Evolutionary conservation across 257 asterid genomes (phyloP).

Genomic region (Eustoma russellianum): DNA sequence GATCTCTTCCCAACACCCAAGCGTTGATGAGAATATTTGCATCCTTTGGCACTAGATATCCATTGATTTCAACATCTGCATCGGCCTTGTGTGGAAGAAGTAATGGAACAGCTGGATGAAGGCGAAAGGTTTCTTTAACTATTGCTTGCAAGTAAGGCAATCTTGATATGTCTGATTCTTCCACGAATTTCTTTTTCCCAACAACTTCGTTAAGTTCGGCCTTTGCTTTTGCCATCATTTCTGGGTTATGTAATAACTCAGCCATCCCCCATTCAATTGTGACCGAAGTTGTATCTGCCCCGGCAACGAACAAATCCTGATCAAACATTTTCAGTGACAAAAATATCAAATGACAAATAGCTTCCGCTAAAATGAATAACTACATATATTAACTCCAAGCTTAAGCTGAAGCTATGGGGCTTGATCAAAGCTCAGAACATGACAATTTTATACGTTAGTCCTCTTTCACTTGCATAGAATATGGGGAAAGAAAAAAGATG

Average conservation of each 20-base stretch:
- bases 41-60: conserved; percentile 16
- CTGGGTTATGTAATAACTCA: background rate
- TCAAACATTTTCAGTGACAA: too few species aligned
- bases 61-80: conserved; percentile 6
- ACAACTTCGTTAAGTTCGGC: background rate
- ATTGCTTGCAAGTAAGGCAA: conserved; percentile 20
- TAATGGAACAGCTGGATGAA: background rate
- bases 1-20: conserved; percentile 29
- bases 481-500: too few species aligned
- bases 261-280: conserved; percentile 5
- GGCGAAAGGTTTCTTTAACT: conserved; percentile 19
- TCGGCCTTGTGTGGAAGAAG: conserved; percentile 21
- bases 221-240: background rate
- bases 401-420: too few species aligned
- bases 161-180: conserved; percentile 8
- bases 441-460: too few species aligned
- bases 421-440: too few species aligned
- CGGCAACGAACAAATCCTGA: conserved; percentile 7
- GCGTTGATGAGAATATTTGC: conserved; percentile 24
- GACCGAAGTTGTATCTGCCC: background rate
- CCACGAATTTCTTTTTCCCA: background rate
- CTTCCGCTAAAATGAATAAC: too few species aligned
- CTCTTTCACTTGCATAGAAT: too few species aligned
- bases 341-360: too few species aligned
- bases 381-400: too few species aligned